These are phyloP conservation scores for Trametes maxima DNA, from an alignment of 768 basidiomycete species.

Conservation along the genomic window DNA sequence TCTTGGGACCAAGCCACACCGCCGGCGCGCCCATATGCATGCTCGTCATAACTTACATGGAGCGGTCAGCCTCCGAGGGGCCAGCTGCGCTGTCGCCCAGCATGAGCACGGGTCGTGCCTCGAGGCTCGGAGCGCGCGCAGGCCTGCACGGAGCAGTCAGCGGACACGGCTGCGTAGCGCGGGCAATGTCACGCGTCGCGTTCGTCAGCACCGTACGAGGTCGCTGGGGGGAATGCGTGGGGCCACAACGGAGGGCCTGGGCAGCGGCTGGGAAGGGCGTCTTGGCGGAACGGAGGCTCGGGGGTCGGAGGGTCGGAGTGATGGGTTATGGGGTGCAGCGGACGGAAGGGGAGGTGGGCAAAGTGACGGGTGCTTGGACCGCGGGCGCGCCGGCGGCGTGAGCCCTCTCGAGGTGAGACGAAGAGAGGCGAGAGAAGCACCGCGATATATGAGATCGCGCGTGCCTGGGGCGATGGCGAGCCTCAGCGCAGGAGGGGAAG, in stretches of 20 bases:
- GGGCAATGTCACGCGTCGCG: neutral
- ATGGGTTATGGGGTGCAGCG: no score
- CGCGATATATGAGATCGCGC: slow-evolving; percentile 12
- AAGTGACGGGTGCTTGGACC: no score
- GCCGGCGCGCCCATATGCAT: neutral
- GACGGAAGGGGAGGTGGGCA: no score
- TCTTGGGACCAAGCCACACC: neutral
- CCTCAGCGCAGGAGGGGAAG: slow-evolving; percentile 1
- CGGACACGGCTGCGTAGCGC: slow-evolving; percentile 11
- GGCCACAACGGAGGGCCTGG: no score
- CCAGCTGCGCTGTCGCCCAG: neutral
- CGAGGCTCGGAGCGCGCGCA: slow-evolving; percentile 17
- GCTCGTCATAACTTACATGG: neutral
- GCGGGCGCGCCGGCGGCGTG: no score
- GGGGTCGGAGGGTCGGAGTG: no score
- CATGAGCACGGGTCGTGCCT: slow-evolving; percentile 8
- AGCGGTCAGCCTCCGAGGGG: neutral
- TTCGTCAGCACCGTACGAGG: neutral
- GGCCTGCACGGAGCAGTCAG: slow-evolving; percentile 9
- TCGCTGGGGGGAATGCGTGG: no score
- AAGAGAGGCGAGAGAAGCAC: neutral
- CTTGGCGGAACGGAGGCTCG: no score
- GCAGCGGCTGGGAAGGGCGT: no score
- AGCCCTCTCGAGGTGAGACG: neutral
- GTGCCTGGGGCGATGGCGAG: slow-evolving; percentile 11